These are phyloP conservation scores for Phytophthora rubi DNA, from an alignment of 352 stramenopile species.

Conservation along the genomic window DNA sequence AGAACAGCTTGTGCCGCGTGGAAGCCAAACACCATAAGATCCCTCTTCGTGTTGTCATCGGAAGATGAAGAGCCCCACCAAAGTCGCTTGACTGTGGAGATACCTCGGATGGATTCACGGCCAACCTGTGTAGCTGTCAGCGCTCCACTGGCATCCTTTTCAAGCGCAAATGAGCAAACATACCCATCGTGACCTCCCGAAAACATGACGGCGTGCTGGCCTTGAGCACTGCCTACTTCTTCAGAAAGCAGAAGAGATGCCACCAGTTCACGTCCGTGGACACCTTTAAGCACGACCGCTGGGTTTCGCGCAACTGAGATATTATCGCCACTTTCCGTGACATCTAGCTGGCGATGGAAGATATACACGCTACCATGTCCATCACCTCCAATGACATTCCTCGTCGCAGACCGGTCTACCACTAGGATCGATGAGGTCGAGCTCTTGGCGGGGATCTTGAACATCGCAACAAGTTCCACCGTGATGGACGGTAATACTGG, in stretches of 20 bases:
- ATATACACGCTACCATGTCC: conserved; percentile 73
- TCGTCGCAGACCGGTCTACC: conserved; percentile 43
- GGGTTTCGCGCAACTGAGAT: conserved; percentile 18
- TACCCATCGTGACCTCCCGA: conserved; percentile 86
- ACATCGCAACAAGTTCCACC: conserved; percentile 53
- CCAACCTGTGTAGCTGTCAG: conserved; percentile 47
- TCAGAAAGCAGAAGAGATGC: conserved; percentile 56
- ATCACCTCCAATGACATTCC: conserved; percentile 76
- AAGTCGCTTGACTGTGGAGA: conserved; percentile 79
- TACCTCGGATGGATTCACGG: conserved; percentile 78
- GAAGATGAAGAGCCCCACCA: conserved; percentile 38
- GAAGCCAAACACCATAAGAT: conserved; percentile 88
- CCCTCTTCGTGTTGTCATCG: conserved; percentile 8
- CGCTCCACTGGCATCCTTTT: conserved; percentile 34
- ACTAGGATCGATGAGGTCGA: conserved; percentile 58
- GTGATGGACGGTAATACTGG: conserved; percentile 9
- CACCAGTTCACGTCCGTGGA: conserved; percentile 77
- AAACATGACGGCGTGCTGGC: conserved; percentile 39
- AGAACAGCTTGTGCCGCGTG: conserved; percentile 75
- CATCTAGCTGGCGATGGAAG: conserved; percentile 51
- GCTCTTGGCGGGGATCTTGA: conserved; percentile 66
- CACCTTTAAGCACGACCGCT: conserved; percentile 47
- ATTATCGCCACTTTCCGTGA: neutral
- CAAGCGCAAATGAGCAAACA: conserved; percentile 65
- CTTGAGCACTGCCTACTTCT: conserved; percentile 5